Conservation (phyloP, 495 filamentous ascomycete genomes). For the Podospora pseudoanserina region DNA sequence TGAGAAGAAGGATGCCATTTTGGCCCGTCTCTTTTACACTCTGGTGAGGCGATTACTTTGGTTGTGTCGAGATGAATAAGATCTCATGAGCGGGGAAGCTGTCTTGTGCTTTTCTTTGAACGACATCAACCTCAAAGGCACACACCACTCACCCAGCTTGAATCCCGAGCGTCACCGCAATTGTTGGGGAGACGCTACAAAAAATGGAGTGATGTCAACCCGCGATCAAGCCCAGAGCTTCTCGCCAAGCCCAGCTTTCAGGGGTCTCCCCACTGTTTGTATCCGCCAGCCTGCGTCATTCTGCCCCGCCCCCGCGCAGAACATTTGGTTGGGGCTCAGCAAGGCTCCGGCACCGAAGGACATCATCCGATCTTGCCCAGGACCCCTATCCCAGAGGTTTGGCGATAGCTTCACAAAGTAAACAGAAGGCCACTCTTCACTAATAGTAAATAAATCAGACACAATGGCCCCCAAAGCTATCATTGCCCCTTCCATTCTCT, state of each 20-base stretch:
- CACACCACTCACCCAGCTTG: neutral
- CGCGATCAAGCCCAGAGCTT: conserved; percentile 13
- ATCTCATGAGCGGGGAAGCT: neutral
- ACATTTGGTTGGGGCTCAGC: neutral
- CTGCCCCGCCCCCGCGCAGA: conserved; percentile 17
- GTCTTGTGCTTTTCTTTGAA: neutral
- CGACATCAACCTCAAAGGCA: neutral
- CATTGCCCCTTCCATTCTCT: conserved; percentile 94
- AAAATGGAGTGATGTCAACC: conserved; percentile 22
- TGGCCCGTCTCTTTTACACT: neutral
- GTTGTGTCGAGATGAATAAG: neutral
- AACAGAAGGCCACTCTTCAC: neutral
- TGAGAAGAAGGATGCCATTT: conserved; percentile 46
- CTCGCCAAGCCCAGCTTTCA: neutral
- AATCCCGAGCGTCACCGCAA: neutral
- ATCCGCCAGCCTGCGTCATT: neutral
- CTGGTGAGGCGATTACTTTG: neutral
- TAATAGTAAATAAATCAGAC: neutral
- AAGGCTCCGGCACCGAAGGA: neutral
- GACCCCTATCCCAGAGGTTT: neutral
- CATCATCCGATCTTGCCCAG: neutral
- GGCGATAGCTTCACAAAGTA: neutral
- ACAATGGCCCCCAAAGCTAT: conserved; percentile 86
- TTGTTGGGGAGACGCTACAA: conserved; percentile 12
- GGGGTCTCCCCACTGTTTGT: neutral